Evolutionary conservation across 2,329 filamentous ascomycete genomes (phyloP).

Genomic region (Fusarium proliferatum): DNA sequence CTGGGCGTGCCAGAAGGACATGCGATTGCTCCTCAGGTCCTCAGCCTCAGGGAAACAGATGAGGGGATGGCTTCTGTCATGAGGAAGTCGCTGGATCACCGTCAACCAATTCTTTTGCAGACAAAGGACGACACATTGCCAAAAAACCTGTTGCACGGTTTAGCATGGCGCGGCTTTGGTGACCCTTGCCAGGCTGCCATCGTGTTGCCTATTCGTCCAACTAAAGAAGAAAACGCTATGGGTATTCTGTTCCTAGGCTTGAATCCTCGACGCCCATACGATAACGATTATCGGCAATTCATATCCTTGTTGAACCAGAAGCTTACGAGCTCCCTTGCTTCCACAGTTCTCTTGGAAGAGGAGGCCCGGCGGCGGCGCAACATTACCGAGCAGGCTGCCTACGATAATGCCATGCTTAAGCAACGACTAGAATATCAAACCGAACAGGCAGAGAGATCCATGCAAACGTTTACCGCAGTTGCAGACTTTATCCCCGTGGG

Average conservation of each 20-base stretch:
- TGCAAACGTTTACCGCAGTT: constrained; percentile 75
- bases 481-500: constrained; percentile 80
- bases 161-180: constrained; percentile 72
- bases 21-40: constrained; percentile 52
- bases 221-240: constrained; percentile 72
- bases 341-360: constrained; percentile 76
- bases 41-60: constrained; percentile 53
- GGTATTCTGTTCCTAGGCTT: constrained; percentile 77
- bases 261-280: constrained; percentile 77
- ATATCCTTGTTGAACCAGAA: constrained; percentile 66
- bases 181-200: constrained; percentile 74
- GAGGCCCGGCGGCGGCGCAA: constrained; percentile 69
- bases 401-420: constrained; percentile 74
- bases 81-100: constrained; percentile 52
- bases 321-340: constrained; percentile 75
- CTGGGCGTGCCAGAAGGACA: constrained; percentile 59
- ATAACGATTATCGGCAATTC: constrained; percentile 78
- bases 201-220: constrained; percentile 74
- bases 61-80: constrained; percentile 54
- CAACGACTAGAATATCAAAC: constrained; percentile 70
- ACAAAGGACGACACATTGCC: constrained; percentile 66
- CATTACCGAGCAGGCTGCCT: constrained; percentile 68
- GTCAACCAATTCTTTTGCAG: constrained; percentile 55
- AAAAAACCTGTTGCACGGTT: constrained; percentile 64
- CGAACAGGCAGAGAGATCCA: constrained; percentile 62